Percentiles rank a stretch among this genome's conserved stretches.
phyloP scores from a whole-genome alignment of 2,329 filamentous ascomycete species.

The Penicillium rolfsii region DNA sequence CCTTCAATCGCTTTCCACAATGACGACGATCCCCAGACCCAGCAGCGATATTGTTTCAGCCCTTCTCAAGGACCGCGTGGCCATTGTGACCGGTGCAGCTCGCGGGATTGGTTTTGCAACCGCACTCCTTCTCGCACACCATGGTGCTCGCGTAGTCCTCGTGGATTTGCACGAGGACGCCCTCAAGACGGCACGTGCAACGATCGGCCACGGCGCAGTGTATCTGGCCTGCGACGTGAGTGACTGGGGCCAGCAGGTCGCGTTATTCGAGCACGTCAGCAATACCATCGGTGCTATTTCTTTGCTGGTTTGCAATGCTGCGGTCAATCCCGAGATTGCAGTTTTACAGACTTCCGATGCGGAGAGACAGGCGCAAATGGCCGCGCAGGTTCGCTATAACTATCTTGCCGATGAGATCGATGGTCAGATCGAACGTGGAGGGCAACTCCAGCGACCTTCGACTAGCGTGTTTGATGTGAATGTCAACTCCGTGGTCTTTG shows the following conservation, averaged over 20 bases:
- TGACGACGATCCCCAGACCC: not conserved
- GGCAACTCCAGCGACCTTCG: slow-evolving; percentile 15
- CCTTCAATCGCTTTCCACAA: not conserved
- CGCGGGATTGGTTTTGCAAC: not conserved
- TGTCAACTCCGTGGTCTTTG: slow-evolving; percentile 21
- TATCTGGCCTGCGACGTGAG: not conserved
- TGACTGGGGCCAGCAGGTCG: not conserved
- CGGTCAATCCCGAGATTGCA: not conserved
- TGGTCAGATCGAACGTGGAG: not conserved
- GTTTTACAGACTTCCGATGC: not conserved
- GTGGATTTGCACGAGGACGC: slow-evolving; percentile 23
- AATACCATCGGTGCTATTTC: not conserved
- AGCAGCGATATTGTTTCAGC: not conserved
- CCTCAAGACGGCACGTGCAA: slow-evolving; percentile 17
- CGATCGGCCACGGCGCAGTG: slow-evolving; percentile 9
- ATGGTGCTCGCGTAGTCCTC: slow-evolving; percentile 27
- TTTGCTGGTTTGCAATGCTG: not conserved
- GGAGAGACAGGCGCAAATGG: not conserved
- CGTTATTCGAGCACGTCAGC: not conserved
- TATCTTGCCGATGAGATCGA: not conserved
- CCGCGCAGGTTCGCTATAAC: not conserved
- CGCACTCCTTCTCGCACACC: slow-evolving; percentile 14
- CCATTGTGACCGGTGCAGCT: not conserved
- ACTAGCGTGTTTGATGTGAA: slow-evolving; percentile 19
- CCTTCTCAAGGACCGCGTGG: not conserved